Evolutionary conservation across 495 filamentous ascomycete genomes (phyloP).

Genomic region (Cetradonia linearis): DNA sequence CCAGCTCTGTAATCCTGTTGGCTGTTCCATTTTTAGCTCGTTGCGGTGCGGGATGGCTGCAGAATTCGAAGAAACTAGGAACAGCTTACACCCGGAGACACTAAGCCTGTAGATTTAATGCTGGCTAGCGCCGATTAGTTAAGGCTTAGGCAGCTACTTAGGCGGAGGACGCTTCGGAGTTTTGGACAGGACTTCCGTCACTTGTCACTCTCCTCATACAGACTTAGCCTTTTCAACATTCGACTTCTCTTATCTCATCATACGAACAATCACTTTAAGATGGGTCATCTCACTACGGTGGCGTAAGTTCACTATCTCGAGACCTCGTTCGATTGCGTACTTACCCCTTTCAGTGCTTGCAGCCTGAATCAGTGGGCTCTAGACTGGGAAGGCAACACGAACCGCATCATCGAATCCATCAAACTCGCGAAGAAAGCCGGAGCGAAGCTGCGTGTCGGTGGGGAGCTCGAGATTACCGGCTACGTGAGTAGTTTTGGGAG

Average conservation of each 20-base stretch:
- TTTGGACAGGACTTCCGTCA: too few relatives aligned
- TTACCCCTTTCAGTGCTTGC: background rate
- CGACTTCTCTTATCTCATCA: background rate
- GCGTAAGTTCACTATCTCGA: background rate
- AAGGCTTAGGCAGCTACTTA: too few relatives aligned
- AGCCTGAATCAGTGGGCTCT: constrained; percentile 51
- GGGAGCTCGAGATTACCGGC: constrained; percentile 41
- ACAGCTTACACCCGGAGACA: background rate
- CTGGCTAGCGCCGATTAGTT: too few relatives aligned
- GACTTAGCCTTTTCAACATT: background rate
- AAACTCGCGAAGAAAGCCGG: constrained; percentile 55
- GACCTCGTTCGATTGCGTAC: background rate
- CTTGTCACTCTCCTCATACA: background rate
- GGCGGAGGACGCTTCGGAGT: too few relatives aligned
- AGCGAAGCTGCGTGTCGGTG: constrained; percentile 65
- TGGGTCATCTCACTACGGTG: background rate
- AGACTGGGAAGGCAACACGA: constrained; percentile 67
- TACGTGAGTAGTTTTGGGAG: background rate
- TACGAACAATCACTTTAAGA: background rate
- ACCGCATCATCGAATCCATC: constrained; percentile 68
- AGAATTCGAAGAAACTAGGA: background rate
- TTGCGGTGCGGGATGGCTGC: background rate
- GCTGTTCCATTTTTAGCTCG: background rate
- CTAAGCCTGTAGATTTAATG: background rate
- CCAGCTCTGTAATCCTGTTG: background rate